These are phyloP conservation scores for Calophaca sinica DNA, from an alignment of 306 rosid genomes.

Conservation along the genomic window DNA sequence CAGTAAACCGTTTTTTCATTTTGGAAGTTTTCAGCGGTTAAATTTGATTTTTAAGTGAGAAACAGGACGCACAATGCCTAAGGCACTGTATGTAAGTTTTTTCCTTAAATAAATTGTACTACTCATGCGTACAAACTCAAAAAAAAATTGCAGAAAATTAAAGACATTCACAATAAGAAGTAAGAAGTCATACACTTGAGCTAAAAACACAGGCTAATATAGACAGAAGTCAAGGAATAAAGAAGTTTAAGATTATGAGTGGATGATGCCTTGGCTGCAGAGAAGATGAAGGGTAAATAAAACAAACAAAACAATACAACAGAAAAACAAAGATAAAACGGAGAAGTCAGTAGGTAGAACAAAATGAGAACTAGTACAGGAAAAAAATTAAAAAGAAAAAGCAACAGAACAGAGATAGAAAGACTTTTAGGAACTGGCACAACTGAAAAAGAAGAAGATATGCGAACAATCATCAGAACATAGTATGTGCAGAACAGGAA, in stretches of 20 bases:
- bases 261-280: neutral
- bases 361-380: neutral
- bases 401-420: neutral
- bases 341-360: neutral
- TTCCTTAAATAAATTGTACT: neutral
- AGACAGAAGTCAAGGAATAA: neutral
- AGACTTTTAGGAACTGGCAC: neutral
- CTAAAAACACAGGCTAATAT: neutral
- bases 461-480: neutral
- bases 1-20: too few relatives aligned
- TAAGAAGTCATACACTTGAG: neutral
- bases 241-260: neutral
- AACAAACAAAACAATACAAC: neutral
- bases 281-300: neutral
- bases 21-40: too few relatives aligned
- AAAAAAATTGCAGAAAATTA: too few relatives aligned
- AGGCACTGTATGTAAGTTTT: too few relatives aligned
- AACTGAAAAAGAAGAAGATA: constrained; percentile 1
- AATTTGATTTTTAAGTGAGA: too few relatives aligned
- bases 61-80: too few relatives aligned
- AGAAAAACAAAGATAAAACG: neutral
- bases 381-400: neutral
- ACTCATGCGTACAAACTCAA: neutral
- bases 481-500: neutral
- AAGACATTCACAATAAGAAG: neutral